Conservation (phyloP, 2,329 filamentous ascomycete species). For the Corniculantispora saksenae region DNA sequence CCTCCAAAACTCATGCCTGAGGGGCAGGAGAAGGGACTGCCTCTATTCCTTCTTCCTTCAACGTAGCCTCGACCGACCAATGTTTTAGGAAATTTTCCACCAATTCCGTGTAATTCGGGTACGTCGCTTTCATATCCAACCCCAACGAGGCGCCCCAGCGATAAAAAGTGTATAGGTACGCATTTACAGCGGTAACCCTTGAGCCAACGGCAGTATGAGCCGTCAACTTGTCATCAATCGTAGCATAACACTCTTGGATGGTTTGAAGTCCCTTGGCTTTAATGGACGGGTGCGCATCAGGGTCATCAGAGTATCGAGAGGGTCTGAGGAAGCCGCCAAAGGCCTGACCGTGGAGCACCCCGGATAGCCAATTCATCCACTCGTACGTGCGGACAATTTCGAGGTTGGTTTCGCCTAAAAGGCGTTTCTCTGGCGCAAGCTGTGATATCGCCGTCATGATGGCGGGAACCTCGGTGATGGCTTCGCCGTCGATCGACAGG, state of each 20-base stretch:
- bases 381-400: not conserved
- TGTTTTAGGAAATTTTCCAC: not conserved
- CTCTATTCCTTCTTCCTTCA: too few relatives aligned
- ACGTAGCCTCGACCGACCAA: too few relatives aligned
- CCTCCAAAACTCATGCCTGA: too few relatives aligned
- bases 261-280: not conserved
- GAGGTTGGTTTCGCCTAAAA: not conserved
- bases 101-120: not conserved
- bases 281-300: not conserved
- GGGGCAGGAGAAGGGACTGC: too few relatives aligned
- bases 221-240: not conserved
- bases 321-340: not conserved
- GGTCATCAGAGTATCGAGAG: not conserved
- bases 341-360: not conserved
- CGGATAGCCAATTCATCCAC: not conserved
- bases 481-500: not conserved
- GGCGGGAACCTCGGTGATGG: not conserved
- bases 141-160: not conserved
- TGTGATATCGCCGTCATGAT: not conserved
- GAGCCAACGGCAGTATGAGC: not conserved
- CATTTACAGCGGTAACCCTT: not conserved
- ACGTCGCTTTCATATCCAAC: not conserved
- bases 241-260: not conserved
- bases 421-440: not conserved
- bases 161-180: not conserved